Base-by-base conservation (phyloP, 75 land plant species). In the Pinus taeda region DNA sequence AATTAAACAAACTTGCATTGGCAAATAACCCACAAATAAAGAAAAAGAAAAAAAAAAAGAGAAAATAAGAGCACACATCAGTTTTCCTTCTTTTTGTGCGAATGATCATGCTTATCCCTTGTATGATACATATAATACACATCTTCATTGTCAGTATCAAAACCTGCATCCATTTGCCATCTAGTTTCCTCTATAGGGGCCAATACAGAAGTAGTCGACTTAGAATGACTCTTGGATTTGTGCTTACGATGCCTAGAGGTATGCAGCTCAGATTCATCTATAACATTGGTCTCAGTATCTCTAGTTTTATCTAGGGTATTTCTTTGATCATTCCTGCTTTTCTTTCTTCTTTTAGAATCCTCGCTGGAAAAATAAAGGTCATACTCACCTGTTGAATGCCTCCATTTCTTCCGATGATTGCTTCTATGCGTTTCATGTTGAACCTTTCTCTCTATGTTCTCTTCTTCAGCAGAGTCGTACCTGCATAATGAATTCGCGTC, bases 111-210 rank as follows among this genome's bases (percentile, higher is more conserved):
- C 59, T 73, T 73, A 73, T 73, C 74, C 57, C 29, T 56, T 56
- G 36, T 26, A 57, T 73, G 74, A 73, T 73, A 73, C 59, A 24
- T 73, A 55, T 26, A 15, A 29, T 73, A 57, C 74, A 73, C 30
- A 26, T 73, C 74, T 73, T 73, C 74, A 26, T 55, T 55, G 21
- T 73, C 59, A 57, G 30, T 73, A 73, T 73, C 74, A 20, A 57
- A 57, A 57, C 74, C 58, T 57, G 74, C 55, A 29, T 56, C 36
- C 74, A 73, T 73, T 73, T 82, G 73, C 84, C 84, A 82, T 15
- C 84, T 81, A 57, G 76, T 74, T 56, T 63, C 84, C 76, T 82
- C 82, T 63, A 82, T 73, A 29, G 39, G 59, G 39, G 22, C 73
- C 26, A 22, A 18, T 20, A 75, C n/a, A 59, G 84, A 69, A 33